Conservation (phyloP, 331 rosid species). For the Pyracantha coccinea region DNA sequence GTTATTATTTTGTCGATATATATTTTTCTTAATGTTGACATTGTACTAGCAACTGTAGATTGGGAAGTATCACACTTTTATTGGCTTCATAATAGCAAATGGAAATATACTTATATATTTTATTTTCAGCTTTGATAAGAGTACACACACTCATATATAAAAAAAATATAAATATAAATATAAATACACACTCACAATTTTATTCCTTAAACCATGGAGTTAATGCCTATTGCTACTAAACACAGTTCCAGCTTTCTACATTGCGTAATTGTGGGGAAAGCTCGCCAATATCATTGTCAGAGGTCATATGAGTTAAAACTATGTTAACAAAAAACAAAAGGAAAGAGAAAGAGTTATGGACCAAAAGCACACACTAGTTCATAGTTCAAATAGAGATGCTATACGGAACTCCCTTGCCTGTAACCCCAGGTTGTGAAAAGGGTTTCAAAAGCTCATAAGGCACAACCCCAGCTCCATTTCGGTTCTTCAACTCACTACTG, state of each 20-base stretch:
- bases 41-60: background rate
- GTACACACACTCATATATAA: too few species aligned
- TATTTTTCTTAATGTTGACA: background rate
- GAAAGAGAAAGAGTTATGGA: background rate
- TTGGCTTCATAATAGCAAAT: background rate
- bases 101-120: background rate
- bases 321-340: background rate
- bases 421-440: constrained; percentile 59
- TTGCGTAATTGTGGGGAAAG: background rate
- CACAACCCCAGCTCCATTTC: constrained; percentile 65
- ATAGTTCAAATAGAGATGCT: constrained; percentile 58
- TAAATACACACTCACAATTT: too few species aligned
- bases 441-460: constrained; percentile 76
- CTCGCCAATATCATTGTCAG: background rate
- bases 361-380: background rate
- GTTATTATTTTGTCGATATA: background rate
- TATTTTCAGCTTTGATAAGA: background rate
- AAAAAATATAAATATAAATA: too few species aligned
- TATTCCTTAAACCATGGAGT: background rate
- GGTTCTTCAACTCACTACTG: constrained; percentile 30
- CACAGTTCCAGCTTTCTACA: background rate
- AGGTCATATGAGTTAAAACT: background rate
- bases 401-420: constrained; percentile 70
- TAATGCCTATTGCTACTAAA: background rate
- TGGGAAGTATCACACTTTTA: background rate